phyloP scores from a whole-genome alignment of 371 early-diverging fungal species.

The Amoeboradix gromovi region DNA sequence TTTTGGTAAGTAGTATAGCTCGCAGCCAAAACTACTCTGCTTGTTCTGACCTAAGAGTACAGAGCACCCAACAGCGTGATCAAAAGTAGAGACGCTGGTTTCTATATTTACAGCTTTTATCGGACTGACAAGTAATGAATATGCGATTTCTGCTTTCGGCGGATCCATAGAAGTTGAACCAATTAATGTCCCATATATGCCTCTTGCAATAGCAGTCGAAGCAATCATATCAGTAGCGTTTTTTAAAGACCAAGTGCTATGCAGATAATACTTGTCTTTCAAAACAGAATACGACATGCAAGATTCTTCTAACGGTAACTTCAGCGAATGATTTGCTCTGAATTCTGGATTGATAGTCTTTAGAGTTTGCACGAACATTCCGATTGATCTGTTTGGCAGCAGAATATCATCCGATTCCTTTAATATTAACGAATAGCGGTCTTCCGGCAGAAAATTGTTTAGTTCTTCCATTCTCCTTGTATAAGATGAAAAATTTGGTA shows the following conservation, averaged over 20 bases:
- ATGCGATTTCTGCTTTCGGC: neutral
- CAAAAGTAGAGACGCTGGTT: neutral
- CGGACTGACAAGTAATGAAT: neutral
- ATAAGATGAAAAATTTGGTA: too few relatives aligned
- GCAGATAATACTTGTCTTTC: neutral
- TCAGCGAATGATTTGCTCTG: neutral
- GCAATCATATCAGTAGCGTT: neutral
- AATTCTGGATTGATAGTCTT: neutral
- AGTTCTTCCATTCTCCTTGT: too few relatives aligned
- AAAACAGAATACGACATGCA: neutral
- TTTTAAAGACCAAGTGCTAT: neutral
- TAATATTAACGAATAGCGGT: neutral
- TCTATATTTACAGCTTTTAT: neutral
- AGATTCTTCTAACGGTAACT: neutral
- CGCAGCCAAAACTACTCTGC: neutral
- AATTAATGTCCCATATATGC: neutral
- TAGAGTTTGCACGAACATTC: neutral
- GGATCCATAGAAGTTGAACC: neutral
- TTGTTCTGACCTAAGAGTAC: neutral
- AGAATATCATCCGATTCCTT: neutral
- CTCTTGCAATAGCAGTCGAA: neutral
- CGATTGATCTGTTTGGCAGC: neutral
- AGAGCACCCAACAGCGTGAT: neutral
- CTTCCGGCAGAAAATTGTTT: neutral
- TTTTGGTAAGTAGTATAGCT: neutral